Evolutionary conservation across 768 basidiomycete species (phyloP), one percentile per base, ranked within the genome.

Genomic region (Amanita pseudoporphyria): DNA sequence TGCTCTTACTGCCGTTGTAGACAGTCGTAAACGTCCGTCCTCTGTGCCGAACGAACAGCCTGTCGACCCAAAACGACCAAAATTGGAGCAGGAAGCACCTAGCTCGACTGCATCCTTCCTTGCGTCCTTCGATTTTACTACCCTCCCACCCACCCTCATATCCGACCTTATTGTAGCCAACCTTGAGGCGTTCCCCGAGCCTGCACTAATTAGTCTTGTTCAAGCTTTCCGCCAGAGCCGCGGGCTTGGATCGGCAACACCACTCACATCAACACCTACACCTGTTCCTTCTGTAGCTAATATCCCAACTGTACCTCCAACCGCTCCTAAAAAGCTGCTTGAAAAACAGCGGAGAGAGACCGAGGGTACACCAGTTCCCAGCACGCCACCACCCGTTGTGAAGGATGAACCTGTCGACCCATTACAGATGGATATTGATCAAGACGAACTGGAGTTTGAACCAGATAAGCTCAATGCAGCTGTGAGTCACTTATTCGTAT

Each of bases 381-480:
- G 53, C 14, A 49, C 58, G 49, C 59, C 57, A 6, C 66, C 64
- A 16, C 59, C 64, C 26, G 7, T 7, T 10, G 66, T 81, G 31
- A 82, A 81, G 61, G 77, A 79, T 24, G 87, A 90, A 57, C 82
- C 84, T 1, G 67, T 91, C 3, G 92, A 98, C 62, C 94, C 93
- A 3, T 71, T 96, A 5, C 80, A 94, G 64, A 90, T 96, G 86
- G 90, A 93, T 54, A 82, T 93, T 42, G 95, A 96, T 62, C 89
- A 95, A 57, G 90, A 92, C 38, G 90, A 91, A 58, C 70, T 93
- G 32, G 89, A 91, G 60, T 91, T 86, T 56, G 89, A 92, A 57
- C 87, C 88, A 5, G 89, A 91, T 59, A 76, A 67, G 53, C 72
- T 92, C 38, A 91, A 91, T 57, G 71, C 79, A 61, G 80, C 84